These are phyloP conservation scores for Aegle marmelos DNA, from an alignment of 345 rosid genomes.

Conservation along the genomic window DNA sequence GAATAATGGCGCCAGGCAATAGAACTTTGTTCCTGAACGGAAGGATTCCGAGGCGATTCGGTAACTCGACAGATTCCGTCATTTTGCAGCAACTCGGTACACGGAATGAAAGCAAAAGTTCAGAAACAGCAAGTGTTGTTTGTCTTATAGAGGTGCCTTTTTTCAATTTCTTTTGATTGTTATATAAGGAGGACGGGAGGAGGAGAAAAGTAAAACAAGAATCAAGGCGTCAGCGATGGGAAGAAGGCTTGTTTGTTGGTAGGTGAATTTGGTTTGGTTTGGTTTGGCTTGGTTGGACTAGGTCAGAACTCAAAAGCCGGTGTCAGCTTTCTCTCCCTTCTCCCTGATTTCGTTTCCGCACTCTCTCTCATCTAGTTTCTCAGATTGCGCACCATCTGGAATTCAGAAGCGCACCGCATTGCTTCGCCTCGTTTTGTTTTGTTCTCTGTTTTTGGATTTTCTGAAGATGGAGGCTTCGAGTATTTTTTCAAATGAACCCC, in stretches of 20 bases:
- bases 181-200: background rate
- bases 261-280: background rate
- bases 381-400: background rate
- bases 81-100: slow-evolving; percentile 24
- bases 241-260: background rate
- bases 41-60: slow-evolving; percentile 87
- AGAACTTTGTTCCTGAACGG: slow-evolving; percentile 96
- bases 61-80: slow-evolving; percentile 96
- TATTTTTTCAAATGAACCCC: background rate
- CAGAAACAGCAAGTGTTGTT: background rate
- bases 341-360: background rate
- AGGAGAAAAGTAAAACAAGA: background rate
- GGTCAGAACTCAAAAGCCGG: background rate
- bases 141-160: background rate
- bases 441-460: background rate
- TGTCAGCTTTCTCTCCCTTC: background rate
- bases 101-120: background rate
- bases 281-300: background rate
- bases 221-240: slow-evolving; percentile 12
- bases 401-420: background rate
- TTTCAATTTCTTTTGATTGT: background rate
- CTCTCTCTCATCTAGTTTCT: background rate
- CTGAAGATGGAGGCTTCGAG: too few relatives aligned
- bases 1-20: slow-evolving; percentile 96
- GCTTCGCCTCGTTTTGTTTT: too few relatives aligned